phyloP scores from a whole-genome alignment of 1,139 yeast species.

The Lodderomyces parapsilosis region DNA sequence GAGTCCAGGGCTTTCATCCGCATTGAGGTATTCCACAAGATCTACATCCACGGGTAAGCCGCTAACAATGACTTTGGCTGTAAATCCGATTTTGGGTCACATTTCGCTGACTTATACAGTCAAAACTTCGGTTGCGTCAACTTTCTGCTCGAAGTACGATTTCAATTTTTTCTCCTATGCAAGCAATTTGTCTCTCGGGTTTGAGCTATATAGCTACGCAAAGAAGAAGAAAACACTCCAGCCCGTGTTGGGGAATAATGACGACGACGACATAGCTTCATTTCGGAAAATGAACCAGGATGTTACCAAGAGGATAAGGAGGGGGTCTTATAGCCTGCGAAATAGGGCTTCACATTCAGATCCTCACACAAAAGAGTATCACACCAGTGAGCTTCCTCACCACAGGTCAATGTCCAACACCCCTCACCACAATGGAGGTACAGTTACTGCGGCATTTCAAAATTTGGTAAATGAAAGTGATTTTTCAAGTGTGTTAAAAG shows the following conservation, averaged over 20 bases:
- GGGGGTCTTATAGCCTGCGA: not conserved
- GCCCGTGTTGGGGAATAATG: not conserved
- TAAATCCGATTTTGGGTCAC: conserved; percentile 91
- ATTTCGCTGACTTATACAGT: conserved; percentile 87
- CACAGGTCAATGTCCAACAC: not conserved
- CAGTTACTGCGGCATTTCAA: conserved; percentile 55
- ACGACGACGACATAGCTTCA: not conserved
- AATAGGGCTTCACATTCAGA: not conserved
- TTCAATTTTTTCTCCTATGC: conserved; percentile 90
- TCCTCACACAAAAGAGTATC: not conserved
- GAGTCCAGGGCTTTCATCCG: conserved; percentile 84
- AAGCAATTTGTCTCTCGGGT: conserved; percentile 82
- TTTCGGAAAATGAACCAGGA: not conserved
- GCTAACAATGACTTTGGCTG: conserved; percentile 78
- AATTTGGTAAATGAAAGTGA: conserved; percentile 51
- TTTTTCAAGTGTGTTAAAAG: conserved; percentile 71
- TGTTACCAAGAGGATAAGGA: not conserved
- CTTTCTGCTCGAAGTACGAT: conserved; percentile 83
- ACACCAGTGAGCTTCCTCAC: not conserved
- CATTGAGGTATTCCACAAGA: conserved; percentile 80
- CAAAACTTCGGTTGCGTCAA: conserved; percentile 71
- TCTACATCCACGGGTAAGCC: conserved; percentile 90
- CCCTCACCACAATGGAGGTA: conserved; percentile 17
- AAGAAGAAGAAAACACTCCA: conserved; percentile 12
- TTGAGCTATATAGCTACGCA: conserved; percentile 67